Evolutionary conservation across 495 filamentous ascomycete species (phyloP), one percentile per base, ranked within the genome.

Genomic region (Sporormia fimetaria): DNA sequence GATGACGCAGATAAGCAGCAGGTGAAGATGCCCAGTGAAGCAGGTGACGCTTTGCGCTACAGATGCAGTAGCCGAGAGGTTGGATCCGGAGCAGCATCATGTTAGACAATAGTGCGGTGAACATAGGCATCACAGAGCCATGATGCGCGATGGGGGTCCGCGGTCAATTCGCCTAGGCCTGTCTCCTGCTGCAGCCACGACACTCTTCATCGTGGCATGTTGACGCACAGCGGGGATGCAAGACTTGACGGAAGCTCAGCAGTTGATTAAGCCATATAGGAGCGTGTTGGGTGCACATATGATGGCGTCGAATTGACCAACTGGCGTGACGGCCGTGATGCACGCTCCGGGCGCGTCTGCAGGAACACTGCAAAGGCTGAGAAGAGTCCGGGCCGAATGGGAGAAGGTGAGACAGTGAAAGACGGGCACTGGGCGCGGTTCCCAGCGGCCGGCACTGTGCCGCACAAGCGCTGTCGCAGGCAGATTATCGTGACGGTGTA

Each of bases 341-440:
- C n/a, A n/a, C n/a, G n/a, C n/a, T 48, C 38, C 40, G 33, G 47
- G 34, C 47, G 39, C 38, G 38, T 29, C 44, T 54, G 51, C 51
- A 54, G 51, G 51, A 45, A 54, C 51, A 15, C 40, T 37, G 41
- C 37, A 40, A 4, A 42, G 23, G 20, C 15, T 25, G 21, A 27
- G 40, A 15, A n/a, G 24, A 28, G 15, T 10, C 4, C 2, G 21
- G 31, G 12, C 4, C 20, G 17, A 21, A 9, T 38, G 24, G 39
- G 12, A 34, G 31, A 24, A 22, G 8, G 20, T 9, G 4, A 6
- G 14, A 7, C 16, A 17, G 36, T 9, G 31, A 8, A 26, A 3
- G 25, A 42, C 6, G 26, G 22, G 18, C 47, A 39, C 30, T 40
- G 38, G 32, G 23, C 23, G 15, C 15, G 17, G 35, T 50, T 50